Conservation (phyloP, 345 rosid species). For the Ceriops zippeliana region DNA sequence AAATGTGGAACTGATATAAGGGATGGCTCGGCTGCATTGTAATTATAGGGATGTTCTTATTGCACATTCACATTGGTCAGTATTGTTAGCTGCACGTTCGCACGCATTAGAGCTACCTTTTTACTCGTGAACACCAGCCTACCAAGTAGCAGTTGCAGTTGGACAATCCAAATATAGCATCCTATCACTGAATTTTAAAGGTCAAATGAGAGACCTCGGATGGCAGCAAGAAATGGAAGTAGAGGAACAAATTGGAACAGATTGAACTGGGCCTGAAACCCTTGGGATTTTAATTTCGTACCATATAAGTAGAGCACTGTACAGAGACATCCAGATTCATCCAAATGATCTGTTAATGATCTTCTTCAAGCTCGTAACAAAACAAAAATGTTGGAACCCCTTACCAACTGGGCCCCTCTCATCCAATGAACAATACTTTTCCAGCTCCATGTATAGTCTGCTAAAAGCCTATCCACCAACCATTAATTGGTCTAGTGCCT, state of each 20-base stretch:
- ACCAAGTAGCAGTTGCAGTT: too few species aligned
- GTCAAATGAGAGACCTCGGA: too few species aligned
- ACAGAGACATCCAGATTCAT: constrained; percentile 7
- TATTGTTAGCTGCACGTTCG: too few species aligned
- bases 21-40: too few species aligned
- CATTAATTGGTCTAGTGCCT: constrained; percentile 1
- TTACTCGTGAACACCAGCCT: too few species aligned
- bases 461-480: neutral
- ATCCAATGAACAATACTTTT: neutral
- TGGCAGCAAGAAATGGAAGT: too few species aligned
- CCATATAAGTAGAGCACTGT: neutral
- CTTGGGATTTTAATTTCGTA: neutral
- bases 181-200: too few species aligned
- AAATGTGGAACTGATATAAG: too few species aligned
- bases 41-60: too few species aligned
- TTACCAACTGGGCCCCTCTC: neutral
- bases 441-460: neutral
- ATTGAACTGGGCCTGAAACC: neutral
- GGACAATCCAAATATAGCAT: too few species aligned
- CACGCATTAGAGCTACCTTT: too few species aligned
- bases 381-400: neutral
- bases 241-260: neutral
- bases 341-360: neutral
- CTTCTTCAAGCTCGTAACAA: neutral
- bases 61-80: too few species aligned